Percentiles rank a stretch among this genome's conserved stretches.
Conservation (phyloP, 192 early-diverging fungal species). For the Entomortierella beljakovae region DNA sequence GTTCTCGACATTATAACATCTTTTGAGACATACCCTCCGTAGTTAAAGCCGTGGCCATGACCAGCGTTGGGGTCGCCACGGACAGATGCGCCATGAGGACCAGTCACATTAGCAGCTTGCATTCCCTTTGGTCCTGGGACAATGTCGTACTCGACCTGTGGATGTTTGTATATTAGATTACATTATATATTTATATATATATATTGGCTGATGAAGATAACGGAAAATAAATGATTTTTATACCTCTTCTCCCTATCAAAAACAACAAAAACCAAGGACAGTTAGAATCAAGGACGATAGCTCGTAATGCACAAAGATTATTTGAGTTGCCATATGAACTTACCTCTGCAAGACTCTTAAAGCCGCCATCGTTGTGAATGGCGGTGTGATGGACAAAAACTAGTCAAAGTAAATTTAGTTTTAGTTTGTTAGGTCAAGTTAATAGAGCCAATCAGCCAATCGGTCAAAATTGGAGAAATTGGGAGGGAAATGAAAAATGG, state of each 20-base stretch:
- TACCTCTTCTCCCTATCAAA: slow-evolving; percentile 64
- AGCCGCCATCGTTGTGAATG: slow-evolving; percentile 82
- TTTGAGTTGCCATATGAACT: neutral
- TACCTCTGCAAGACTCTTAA: slow-evolving; percentile 82
- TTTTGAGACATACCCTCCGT: slow-evolving; percentile 17
- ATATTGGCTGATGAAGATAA: neutral
- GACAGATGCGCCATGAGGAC: slow-evolving; percentile 76
- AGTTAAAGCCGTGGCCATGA: slow-evolving; percentile 39
- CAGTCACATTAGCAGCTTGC: slow-evolving; percentile 86
- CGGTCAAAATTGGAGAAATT: too few species aligned
- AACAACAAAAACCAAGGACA: slow-evolving; percentile 14
- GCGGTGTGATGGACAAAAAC: slow-evolving; percentile 90
- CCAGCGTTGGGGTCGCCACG: slow-evolving; percentile 78
- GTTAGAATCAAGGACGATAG: neutral
- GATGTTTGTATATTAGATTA: slow-evolving; percentile 5
- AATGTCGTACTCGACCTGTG: slow-evolving; percentile 78
- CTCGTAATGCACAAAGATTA: neutral
- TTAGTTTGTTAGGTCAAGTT: neutral
- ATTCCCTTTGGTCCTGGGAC: slow-evolving; percentile 83
- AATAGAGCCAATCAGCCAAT: too few species aligned
- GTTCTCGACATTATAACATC: neutral
- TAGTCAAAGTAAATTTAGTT: slow-evolving; percentile 29
- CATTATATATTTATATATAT: neutral
- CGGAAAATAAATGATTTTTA: neutral
- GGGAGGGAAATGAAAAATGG: too few species aligned